phyloP scores from a whole-genome alignment of 1,284 basidiomycete genomes.

The Ceratobasidium sp. region DNA sequence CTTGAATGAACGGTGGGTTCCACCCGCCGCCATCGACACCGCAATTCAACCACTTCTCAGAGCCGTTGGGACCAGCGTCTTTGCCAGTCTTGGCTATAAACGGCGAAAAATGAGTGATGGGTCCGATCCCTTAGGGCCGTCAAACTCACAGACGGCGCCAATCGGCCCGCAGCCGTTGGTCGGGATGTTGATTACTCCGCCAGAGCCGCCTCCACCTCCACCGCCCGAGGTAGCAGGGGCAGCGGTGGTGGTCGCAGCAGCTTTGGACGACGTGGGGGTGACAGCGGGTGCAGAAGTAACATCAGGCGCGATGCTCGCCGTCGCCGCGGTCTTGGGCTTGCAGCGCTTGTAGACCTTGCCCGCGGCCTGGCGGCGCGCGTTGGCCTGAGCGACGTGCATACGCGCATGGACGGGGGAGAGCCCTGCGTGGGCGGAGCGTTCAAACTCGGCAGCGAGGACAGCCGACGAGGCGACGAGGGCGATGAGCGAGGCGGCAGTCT shows the following conservation, averaged over 20 bases:
- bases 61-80: slow-evolving; percentile 75
- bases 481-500: slow-evolving; percentile 21
- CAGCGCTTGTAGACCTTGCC: slow-evolving; percentile 30
- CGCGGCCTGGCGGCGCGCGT: slow-evolving; percentile 10
- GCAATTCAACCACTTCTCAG: slow-evolving; percentile 81
- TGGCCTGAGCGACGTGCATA: slow-evolving; percentile 17
- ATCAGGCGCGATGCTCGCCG: background rate
- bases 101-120: slow-evolving; percentile 14
- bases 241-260: background rate
- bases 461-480: slow-evolving; percentile 27
- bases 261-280: background rate
- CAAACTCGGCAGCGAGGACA: background rate
- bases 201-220: background rate
- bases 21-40: slow-evolving; percentile 67
- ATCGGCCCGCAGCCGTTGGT: slow-evolving; percentile 57
- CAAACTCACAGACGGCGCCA: slow-evolving; percentile 62
- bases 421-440: background rate
- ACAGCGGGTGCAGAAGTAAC: slow-evolving; percentile 6
- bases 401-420: slow-evolving; percentile 13
- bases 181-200: slow-evolving; percentile 47
- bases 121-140: background rate
- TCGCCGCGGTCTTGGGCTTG: slow-evolving; percentile 11
- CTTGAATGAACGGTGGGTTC: slow-evolving; percentile 67
- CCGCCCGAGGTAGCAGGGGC: background rate
- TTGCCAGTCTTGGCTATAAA: slow-evolving; percentile 62